These are phyloP conservation scores for Neospermospora avenae DNA, from an alignment of 2,329 filamentous ascomycete species.

Conservation along the genomic window DNA sequence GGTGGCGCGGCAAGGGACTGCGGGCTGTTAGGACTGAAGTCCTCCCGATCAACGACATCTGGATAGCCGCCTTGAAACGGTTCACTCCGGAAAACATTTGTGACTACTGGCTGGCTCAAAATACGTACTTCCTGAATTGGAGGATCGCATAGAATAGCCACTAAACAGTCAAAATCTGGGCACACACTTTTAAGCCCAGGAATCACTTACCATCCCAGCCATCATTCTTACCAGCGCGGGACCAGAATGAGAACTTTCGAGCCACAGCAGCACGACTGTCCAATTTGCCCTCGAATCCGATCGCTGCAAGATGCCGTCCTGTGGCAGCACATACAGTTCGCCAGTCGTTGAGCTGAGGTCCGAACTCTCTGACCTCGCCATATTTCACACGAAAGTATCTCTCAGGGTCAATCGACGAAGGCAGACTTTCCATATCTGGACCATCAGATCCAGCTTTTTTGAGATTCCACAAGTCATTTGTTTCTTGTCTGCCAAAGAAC, in stretches of 20 bases:
- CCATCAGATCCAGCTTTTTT: background rate
- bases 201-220: conserved; percentile 5
- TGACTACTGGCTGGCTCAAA: background rate
- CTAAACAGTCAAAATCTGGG: background rate
- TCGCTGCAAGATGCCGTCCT: conserved; percentile 9
- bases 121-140: background rate
- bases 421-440: background rate
- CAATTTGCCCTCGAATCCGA: background rate
- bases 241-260: conserved; percentile 2
- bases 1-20: background rate
- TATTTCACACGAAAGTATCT: conserved; percentile 13
- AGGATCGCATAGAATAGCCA: conserved; percentile 2
- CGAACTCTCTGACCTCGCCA: conserved; percentile 13
- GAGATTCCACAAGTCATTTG: conserved; percentile 5
- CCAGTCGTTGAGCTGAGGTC: conserved; percentile 4
- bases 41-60: background rate
- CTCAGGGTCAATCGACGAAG: background rate
- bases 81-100: background rate
- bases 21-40: background rate
- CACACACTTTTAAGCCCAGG: too few relatives aligned
- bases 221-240: background rate
- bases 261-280: background rate
- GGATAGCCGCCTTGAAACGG: background rate
- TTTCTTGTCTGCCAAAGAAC: conserved; percentile 11
- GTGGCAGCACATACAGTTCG: conserved; percentile 6